Conservation (phyloP, 768 basidiomycete species). For the Boletus rufocinnamomeus region DNA sequence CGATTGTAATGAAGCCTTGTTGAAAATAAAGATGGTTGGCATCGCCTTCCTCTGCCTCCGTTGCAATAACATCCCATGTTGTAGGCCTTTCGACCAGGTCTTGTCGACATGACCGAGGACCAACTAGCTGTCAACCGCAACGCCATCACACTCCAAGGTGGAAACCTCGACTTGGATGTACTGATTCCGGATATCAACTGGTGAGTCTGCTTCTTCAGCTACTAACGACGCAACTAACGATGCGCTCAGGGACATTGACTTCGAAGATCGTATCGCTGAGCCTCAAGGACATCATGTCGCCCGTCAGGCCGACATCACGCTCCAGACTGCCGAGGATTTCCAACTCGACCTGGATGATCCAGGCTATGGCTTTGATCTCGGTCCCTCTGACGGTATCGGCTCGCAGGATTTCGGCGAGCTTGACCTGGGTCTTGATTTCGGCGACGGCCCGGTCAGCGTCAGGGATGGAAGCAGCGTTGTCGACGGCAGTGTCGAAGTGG, state of each 20-base stretch:
- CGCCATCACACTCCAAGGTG: slow-evolving; percentile 82
- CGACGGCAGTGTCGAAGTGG: slow-evolving; percentile 67
- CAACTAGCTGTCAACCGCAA: slow-evolving; percentile 85
- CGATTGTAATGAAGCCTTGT: slow-evolving; percentile 94
- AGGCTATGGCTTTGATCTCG: slow-evolving; percentile 74
- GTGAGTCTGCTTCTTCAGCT: slow-evolving; percentile 39
- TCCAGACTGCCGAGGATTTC: slow-evolving; percentile 74
- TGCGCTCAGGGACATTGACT: slow-evolving; percentile 70
- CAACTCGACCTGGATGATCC: slow-evolving; percentile 60
- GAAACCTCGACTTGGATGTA: slow-evolving; percentile 77
- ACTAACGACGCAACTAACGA: slow-evolving; percentile 10
- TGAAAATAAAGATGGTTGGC: slow-evolving; percentile 91
- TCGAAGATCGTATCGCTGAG: slow-evolving; percentile 62
- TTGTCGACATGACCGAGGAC: slow-evolving; percentile 96
- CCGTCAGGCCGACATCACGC: slow-evolving; percentile 84
- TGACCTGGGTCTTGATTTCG: slow-evolving; percentile 79
- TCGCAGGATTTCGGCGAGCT: slow-evolving; percentile 77
- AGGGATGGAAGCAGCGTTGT: slow-evolving; percentile 50
- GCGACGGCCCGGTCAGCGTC: slow-evolving; percentile 50
- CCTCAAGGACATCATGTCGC: slow-evolving; percentile 81
- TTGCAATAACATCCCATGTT: slow-evolving; percentile 3
- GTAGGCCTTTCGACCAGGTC: slow-evolving; percentile 91
- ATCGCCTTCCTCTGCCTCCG: slow-evolving; percentile 2
- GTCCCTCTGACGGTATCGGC: slow-evolving; percentile 79
- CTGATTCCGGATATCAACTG: slow-evolving; percentile 80